Evolutionary conservation across 352 stramenopile genomes (phyloP), one percentile per base, ranked within the genome.

Genomic region (Elongisporangium undulatum): DNA sequence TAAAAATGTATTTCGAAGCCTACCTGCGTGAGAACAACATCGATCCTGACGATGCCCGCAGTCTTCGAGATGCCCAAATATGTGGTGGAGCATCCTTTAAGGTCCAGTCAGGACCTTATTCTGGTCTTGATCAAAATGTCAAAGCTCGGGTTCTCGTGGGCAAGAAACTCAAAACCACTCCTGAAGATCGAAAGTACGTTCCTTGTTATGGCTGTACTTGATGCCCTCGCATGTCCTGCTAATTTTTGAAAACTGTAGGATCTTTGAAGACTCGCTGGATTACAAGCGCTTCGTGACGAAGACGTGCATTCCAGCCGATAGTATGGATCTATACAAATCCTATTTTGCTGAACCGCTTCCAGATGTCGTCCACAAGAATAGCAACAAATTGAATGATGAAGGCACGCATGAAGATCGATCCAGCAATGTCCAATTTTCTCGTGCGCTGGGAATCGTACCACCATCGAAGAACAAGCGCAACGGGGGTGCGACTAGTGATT

Each of bases 11-110:
- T 63, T 95, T 95, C 22, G 77, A 94, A 52, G 71, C 79, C 17
- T 94, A 95, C 29, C 59, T 92, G 59, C 77, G 79, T 3, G 84
- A 94, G 34, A 87, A 90, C 60, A 82, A 78, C 39, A 87, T 95
- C 49, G 87, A 76, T 49, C 62, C 74, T 23, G 79, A 92, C 53
- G 82, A 95, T 55, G 76, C 79, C 8, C 69, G 68, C 13, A 70
- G 71, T 7, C 69, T 95, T 45, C 72, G 71, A 12, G 82, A 95
- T 22, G 80, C 79, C 0, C 84, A 93, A 67, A 64, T 74, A 21
- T 82, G 86, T 49, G 77, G 68, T 51, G 84, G 84, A 17, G 85
- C 84, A 16, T 94, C 86, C 6, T 94, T 91, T 60, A 94, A 90
- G 56, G 70, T 95, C 9, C 82, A 92, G 67, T 58, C 64, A 48